Base-by-base conservation (phyloP, 345 rosid species). In the Rhizophora apiculata region DNA sequence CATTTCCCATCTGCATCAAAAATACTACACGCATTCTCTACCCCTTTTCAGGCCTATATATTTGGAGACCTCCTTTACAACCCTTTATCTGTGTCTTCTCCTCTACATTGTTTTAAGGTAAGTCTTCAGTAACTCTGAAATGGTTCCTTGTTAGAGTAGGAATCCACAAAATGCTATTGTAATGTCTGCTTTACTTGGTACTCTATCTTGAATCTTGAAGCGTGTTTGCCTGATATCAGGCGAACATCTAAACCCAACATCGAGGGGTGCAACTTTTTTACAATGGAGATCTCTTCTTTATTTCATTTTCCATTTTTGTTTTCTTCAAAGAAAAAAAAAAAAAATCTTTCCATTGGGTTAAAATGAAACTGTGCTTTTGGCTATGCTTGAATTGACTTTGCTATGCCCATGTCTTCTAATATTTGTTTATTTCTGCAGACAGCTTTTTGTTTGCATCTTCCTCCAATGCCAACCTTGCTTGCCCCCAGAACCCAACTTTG, bases 81-180 rank as follows among this genome's bases (percentile, higher is more conserved):
- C 49, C 74, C 69, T 66, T 77, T 43, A 72, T 75, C 43, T 60
- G 68, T 65, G 60, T 74, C 67, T n/a, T 31, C 49, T 64, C 60
- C 49, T 64, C 60, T 74, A 57, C 79, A 66, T 67, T 63, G 31
- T 71, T 63, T 69, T 68, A 75, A 80, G 82, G 83, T 80, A 70
- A 74, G 68, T 60, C 63, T 62, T 69, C 60, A 62, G 13, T 31
- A 6, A 46, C 46, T 51, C 63, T 51, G 46, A 73, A 76, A 74
- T 73, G 30, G 31, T 51, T 52, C 59, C 54, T 62, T 71, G 60
- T 78, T 64, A 21, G 10, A 54, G 36, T 20, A 30, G 20, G 37
- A 37, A 43, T 43, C 58, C 63, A 24, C 20, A 53, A 46, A 48
- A 55, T 60, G 66, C 39, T 48, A 13, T 32, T 36, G 27, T 70